A percentile compares a stretch with the other conserved stretches of the same genome.
Conservation (phyloP, 2,329 filamentous ascomycete species). For the Fusarium newnesense region DNA sequence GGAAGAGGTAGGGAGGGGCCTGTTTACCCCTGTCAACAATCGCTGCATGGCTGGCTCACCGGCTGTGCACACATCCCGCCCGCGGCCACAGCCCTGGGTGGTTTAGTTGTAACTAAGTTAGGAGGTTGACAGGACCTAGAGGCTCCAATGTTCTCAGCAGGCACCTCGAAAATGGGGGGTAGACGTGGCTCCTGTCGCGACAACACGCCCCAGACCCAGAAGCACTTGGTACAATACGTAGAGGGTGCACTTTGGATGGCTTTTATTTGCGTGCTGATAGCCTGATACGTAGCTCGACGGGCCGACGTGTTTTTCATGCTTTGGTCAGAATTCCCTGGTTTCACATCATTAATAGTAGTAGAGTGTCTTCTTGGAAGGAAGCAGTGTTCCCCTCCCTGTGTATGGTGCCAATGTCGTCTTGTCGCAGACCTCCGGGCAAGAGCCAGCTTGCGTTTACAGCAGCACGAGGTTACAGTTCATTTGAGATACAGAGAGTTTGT, state of each 20-base stretch:
- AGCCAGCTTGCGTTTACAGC: constrained; percentile 11
- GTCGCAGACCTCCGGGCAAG: constrained; percentile 3
- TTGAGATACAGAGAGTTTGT: constrained; percentile 12
- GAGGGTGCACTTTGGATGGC: constrained; percentile 4
- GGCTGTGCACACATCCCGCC: constrained; percentile 34
- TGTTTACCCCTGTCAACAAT: constrained; percentile 36
- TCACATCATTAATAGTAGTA: constrained; percentile 10
- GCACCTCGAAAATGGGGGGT: constrained; percentile 30
- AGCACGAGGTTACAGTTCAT: constrained; percentile 9
- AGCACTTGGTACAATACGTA: not conserved
- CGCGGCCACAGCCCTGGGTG: constrained; percentile 35
- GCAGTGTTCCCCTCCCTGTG: constrained; percentile 1
- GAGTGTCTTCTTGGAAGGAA: constrained; percentile 1
- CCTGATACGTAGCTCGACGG: constrained; percentile 10
- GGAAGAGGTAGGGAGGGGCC: constrained; percentile 15
- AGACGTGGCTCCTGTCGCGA: constrained; percentile 42
- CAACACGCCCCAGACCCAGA: constrained; percentile 36
- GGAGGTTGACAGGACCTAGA: constrained; percentile 27
- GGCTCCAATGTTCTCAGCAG: constrained; percentile 18
- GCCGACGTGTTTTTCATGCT: constrained; percentile 18
- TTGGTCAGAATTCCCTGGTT: constrained; percentile 18
- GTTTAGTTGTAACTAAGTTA: constrained; percentile 2
- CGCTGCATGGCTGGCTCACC: constrained; percentile 41
- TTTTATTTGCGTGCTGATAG: constrained; percentile 5
- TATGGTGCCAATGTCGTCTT: constrained; percentile 6